These are phyloP conservation scores for Gardenia jasminoides DNA, from an alignment of 257 asterid genomes.

Conservation along the genomic window DNA sequence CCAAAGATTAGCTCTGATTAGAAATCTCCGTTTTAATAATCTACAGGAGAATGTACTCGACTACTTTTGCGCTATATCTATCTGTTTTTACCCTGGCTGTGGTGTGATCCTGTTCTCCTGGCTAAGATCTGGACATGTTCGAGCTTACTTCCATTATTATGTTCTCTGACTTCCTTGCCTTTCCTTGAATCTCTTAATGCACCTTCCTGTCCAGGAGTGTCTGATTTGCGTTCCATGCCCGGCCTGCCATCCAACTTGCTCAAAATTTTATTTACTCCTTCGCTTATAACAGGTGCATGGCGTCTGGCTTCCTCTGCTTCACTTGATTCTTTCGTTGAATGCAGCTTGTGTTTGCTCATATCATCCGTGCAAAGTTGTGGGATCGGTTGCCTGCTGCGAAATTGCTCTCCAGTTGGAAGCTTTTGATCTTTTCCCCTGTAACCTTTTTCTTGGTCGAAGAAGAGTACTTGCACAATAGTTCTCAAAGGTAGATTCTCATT, in stretches of 20 bases:
- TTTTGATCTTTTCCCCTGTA: conserved; percentile 18
- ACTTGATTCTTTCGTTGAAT: conserved; percentile 22
- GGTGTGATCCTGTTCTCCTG: conserved; percentile 28
- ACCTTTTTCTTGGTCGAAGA: conserved; percentile 55
- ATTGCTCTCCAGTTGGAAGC: conserved; percentile 25
- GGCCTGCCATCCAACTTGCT: conserved; percentile 25
- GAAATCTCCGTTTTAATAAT: background rate
- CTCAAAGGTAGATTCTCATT: conserved; percentile 70
- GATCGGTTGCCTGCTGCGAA: conserved; percentile 13
- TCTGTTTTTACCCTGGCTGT: conserved; percentile 23
- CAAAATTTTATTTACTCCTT: conserved; percentile 22
- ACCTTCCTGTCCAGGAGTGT: conserved; percentile 26
- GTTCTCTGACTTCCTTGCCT: conserved; percentile 26
- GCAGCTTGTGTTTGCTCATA: conserved; percentile 24
- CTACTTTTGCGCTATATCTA: conserved; percentile 16
- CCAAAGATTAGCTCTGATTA: no score
- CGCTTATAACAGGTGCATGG: conserved; percentile 20
- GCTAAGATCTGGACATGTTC: conserved; percentile 27
- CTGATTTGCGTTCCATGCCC: conserved; percentile 30
- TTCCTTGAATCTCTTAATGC: conserved; percentile 19
- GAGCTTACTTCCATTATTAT: conserved; percentile 20
- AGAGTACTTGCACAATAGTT: conserved; percentile 70
- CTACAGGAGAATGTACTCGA: background rate
- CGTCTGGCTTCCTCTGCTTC: conserved; percentile 20
- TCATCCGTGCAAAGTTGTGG: conserved; percentile 18